Base-by-base conservation (phyloP, 495 filamentous ascomycete genomes). In the Geopyxis carbonaria region DNA sequence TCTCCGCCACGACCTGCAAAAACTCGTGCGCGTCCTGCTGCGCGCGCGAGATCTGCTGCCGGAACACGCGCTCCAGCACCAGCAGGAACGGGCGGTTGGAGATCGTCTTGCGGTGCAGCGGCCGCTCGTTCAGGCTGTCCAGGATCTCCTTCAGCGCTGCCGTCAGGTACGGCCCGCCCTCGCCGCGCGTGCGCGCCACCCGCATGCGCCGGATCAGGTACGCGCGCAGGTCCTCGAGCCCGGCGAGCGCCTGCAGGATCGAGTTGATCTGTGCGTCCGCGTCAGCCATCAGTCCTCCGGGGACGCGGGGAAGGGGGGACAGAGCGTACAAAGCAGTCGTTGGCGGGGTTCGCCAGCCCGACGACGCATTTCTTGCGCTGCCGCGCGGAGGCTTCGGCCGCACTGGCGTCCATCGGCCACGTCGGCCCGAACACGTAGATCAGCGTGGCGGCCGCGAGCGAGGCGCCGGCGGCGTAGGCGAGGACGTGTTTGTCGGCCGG, bases 11-110 rank as follows among this genome's bases (percentile, higher is more conserved):
- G 33, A 95, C 72, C 59, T 99, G 89, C 38, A 99, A 51, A 42
- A 99, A 91, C 56, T 99, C 89, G 53, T 99, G 89, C n/a, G 89
- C 89, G 62, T 99, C 89, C 59, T 99, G 91, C 56, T 99, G 91
- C 43, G 82, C 76, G 32, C 89, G 76, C 50, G 79, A 93, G 51
- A 99, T 87, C 29, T 78, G 74, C 43, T 86, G 83, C 21, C 74
- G 69, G 55, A 93, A 99, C 3, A 87, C 84, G 25, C 65, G 64
- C 60, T 99, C 89, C 19, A 99, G 61, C 0, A 75, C 72, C 38
- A 66, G 57, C 13, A 99, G 74, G 54, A 99, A 95, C 1, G 64
- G 62, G 2, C 67, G 69, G 15, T 86, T 81, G 11, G 85, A 85
- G 44, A 95, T 93, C 0, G 81, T 92, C 24, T 39, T 95, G 61